These are phyloP conservation scores for Chaetomium sp. DNA, from an alignment of 2,329 filamentous ascomycete genomes.

Conservation along the genomic window DNA sequence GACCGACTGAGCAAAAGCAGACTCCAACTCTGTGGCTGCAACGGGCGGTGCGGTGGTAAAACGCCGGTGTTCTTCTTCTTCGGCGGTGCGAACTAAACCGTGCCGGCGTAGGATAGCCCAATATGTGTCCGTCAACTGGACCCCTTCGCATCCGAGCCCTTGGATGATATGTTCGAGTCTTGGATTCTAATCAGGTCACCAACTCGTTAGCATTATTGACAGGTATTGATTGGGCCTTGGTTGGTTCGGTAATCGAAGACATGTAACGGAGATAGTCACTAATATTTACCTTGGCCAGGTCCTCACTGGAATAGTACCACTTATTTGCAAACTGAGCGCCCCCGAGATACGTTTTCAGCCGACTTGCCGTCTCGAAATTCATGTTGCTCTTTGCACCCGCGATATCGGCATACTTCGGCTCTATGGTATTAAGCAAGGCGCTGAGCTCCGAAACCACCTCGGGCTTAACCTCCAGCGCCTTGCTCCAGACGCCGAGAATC, in stretches of 20 bases:
- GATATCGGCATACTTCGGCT: conserved; percentile 22
- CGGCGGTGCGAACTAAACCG: conserved; percentile 17
- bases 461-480: conserved; percentile 9
- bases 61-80: conserved; percentile 16
- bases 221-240: background rate
- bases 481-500: conserved; percentile 23
- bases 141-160: conserved; percentile 17
- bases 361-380: background rate
- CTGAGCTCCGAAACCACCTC: conserved; percentile 12
- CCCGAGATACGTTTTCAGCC: conserved; percentile 14
- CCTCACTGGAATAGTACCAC: conserved; percentile 20
- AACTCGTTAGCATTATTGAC: conserved; percentile 6
- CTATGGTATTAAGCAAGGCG: conserved; percentile 5
- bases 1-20: conserved; percentile 2
- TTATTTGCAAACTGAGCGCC: conserved; percentile 11
- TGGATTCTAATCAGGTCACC: background rate
- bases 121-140: conserved; percentile 17
- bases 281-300: conserved; percentile 17
- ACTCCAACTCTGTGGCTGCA: background rate
- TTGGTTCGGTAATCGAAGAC: background rate
- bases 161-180: conserved; percentile 11
- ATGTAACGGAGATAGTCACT: too few relatives aligned
- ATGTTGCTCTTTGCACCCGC: conserved; percentile 11
- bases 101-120: conserved; percentile 19
- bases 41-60: conserved; percentile 1